Conservation (phyloP, 148 eudicot species). For the Selenicereus undatus region DNA sequence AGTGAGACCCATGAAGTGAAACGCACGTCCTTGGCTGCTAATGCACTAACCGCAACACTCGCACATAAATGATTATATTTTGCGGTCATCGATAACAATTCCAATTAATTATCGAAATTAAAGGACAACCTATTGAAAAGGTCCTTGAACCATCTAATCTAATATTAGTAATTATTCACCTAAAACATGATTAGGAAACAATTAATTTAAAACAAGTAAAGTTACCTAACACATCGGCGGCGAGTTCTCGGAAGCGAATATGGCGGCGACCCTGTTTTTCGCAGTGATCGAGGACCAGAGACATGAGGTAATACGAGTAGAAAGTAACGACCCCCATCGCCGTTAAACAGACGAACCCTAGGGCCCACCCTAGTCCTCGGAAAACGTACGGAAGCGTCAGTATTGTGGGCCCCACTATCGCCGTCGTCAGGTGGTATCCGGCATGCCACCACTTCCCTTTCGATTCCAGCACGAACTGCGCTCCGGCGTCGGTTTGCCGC, state of each 20-base stretch:
- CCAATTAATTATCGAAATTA: too few species aligned
- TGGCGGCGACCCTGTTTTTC: conserved; percentile 88
- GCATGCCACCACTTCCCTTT: conserved; percentile 99
- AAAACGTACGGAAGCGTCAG: conserved; percentile 84
- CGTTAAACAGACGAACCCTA: conserved; percentile 72
- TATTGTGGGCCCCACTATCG: conserved; percentile 93
- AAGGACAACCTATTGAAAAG: too few species aligned
- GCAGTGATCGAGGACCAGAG: conserved; percentile 77
- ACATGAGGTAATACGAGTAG: conserved; percentile 82
- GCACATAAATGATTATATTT: too few species aligned
- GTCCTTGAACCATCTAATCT: too few species aligned
- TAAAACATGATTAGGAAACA: too few species aligned
- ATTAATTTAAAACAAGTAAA: too few species aligned
- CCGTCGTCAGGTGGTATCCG: conserved; percentile 91
- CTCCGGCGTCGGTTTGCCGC: conserved; percentile 66
- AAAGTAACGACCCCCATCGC: conserved; percentile 81
- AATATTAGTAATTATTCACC: too few species aligned
- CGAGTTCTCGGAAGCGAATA: conserved; percentile 93
- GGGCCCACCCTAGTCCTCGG: conserved; percentile 83
- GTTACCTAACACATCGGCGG: conserved; percentile 80
- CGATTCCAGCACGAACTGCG: conserved; percentile 74
- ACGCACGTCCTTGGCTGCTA: too few species aligned
- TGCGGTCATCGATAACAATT: too few species aligned
- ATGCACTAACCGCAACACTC: too few species aligned
- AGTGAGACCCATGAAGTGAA: too few species aligned